These are phyloP conservation scores for Debaryomyces robertsiae DNA, from an alignment of 1,139 yeast species.

Conservation along the genomic window DNA sequence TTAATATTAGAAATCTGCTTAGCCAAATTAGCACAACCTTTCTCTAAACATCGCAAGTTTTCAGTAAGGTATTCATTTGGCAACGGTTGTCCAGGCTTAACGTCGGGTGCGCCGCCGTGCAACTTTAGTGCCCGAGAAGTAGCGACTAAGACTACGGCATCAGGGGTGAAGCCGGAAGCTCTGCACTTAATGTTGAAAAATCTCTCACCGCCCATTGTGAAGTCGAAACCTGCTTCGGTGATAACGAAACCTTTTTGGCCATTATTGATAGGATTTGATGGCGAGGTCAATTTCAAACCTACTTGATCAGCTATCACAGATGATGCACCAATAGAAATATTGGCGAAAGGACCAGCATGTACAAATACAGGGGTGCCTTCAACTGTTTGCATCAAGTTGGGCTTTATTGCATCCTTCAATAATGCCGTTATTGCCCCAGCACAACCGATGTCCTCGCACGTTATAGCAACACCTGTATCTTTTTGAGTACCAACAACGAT, in stretches of 20 bases:
- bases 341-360: constrained; percentile 87
- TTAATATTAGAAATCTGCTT: constrained; percentile 74
- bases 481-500: constrained; percentile 70
- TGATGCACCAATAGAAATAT: constrained; percentile 82
- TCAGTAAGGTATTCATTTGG: constrained; percentile 70
- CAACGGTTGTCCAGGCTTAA: constrained; percentile 76
- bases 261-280: constrained; percentile 46
- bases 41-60: constrained; percentile 61
- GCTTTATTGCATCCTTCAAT: constrained; percentile 79
- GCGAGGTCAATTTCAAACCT: constrained; percentile 65
- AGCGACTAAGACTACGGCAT: constrained; percentile 76
- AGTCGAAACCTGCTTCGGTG: constrained; percentile 85
- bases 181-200: constrained; percentile 80
- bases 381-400: constrained; percentile 81
- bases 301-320: constrained; percentile 77
- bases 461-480: constrained; percentile 61
- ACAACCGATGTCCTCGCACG: constrained; percentile 78
- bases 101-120: constrained; percentile 85
- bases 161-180: constrained; percentile 71
- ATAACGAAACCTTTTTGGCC: constrained; percentile 66
- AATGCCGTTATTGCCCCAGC: constrained; percentile 83
- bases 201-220: constrained; percentile 89
- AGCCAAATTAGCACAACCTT: constrained; percentile 72
- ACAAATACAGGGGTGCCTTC: constrained; percentile 86
- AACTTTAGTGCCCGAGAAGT: constrained; percentile 78